A percentile compares a stretch with the other conserved stretches of the same genome.
These are phyloP conservation scores for Mycena haematopus DNA, from an alignment of 768 basidiomycete species.

Conservation along the genomic window DNA sequence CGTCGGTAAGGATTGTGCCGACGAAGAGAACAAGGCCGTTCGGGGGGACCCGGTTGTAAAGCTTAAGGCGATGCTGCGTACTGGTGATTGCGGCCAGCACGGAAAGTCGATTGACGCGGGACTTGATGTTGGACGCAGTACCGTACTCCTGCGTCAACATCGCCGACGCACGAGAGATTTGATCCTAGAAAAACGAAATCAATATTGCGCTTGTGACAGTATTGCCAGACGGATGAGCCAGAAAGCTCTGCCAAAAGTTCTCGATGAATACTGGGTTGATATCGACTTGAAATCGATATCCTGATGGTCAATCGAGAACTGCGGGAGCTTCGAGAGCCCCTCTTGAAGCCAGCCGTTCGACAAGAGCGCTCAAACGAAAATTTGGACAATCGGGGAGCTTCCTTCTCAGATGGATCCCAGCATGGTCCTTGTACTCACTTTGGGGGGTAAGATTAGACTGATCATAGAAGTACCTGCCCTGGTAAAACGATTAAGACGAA, in stretches of 20 bases:
- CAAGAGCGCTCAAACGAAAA: no score
- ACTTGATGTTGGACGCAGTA: slow-evolving; percentile 99
- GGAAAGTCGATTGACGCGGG: slow-evolving; percentile 95
- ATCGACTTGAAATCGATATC: no score
- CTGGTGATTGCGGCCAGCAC: slow-evolving; percentile 98
- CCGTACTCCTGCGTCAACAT: slow-evolving; percentile 99
- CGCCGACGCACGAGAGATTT: slow-evolving; percentile 91
- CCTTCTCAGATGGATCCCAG: neutral
- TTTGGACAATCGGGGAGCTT: neutral
- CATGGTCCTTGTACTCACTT: slow-evolving; percentile 52
- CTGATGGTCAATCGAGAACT: no score
- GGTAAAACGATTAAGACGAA: slow-evolving; percentile 30
- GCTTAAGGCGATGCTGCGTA: slow-evolving; percentile 95
- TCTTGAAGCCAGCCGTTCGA: no score
- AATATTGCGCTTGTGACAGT: slow-evolving; percentile 3
- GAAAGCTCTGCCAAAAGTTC: neutral
- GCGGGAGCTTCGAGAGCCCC: no score
- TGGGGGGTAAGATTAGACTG: slow-evolving; percentile 95
- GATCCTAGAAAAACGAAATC: slow-evolving; percentile 58
- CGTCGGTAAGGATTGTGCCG: slow-evolving; percentile 96
- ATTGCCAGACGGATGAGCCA: no score
- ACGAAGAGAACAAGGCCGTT: slow-evolving; percentile 98
- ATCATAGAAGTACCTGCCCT: slow-evolving; percentile 99
- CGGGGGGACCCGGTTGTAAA: slow-evolving; percentile 95
- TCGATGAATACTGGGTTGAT: no score